These are phyloP conservation scores for Alternaria triticina DNA, from an alignment of 2,329 filamentous ascomycete genomes.

Conservation along the genomic window DNA sequence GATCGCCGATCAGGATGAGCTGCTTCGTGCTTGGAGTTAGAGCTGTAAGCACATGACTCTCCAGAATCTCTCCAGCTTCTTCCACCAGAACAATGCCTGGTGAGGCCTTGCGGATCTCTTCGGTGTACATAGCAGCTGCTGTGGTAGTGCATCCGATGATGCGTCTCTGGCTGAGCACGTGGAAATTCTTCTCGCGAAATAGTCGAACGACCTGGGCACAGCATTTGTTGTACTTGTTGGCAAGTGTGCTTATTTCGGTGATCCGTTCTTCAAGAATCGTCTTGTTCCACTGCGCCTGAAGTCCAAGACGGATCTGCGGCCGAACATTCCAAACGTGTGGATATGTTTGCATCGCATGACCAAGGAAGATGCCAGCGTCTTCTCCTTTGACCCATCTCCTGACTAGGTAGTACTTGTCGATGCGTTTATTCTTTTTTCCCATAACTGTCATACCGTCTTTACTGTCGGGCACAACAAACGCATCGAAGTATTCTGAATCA, in stretches of 20 bases:
- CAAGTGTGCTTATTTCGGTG: conserved; percentile 48
- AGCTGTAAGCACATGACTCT: conserved; percentile 69
- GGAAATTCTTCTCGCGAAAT: conserved; percentile 30
- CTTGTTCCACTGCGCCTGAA: conserved; percentile 38
- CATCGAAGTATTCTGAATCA: conserved; percentile 61
- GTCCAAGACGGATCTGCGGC: conserved; percentile 41
- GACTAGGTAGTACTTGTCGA: conserved; percentile 60
- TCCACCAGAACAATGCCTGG: conserved; percentile 71
- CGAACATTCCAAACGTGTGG: conserved; percentile 61
- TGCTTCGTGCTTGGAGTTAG: conserved; percentile 64
- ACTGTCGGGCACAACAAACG: conserved; percentile 59
- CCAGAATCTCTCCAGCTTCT: conserved; percentile 76
- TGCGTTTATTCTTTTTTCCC: conserved; percentile 53
- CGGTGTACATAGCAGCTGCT: conserved; percentile 67
- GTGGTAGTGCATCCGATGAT: conserved; percentile 77
- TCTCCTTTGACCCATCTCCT: conserved; percentile 59
- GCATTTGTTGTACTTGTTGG: conserved; percentile 51
- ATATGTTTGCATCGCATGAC: conserved; percentile 33
- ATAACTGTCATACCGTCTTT: conserved; percentile 57
- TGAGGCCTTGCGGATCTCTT: conserved; percentile 59
- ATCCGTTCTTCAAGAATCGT: conserved; percentile 59
- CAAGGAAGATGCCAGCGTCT: conserved; percentile 54
- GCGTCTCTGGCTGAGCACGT: conserved; percentile 58
- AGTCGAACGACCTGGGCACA: conserved; percentile 49
- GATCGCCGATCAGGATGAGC: conserved; percentile 74